These are phyloP conservation scores for Neurospora sp. DNA, from an alignment of 495 filamentous ascomycete species.

Conservation along the genomic window DNA sequence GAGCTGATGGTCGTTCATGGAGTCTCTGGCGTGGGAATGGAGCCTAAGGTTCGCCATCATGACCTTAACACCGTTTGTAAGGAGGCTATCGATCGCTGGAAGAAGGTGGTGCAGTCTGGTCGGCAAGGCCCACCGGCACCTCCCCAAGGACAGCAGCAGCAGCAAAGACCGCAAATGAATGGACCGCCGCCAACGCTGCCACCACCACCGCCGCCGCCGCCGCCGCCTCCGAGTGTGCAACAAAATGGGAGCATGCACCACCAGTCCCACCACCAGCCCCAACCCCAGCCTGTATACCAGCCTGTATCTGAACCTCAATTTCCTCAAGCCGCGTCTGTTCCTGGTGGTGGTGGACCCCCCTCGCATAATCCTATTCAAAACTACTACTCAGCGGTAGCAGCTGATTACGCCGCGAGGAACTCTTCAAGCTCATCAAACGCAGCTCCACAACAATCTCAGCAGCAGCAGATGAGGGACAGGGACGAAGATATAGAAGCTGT, in stretches of 20 bases:
- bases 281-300: not conserved
- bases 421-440: not conserved
- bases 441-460: not conserved
- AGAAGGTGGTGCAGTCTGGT: slow-evolving; percentile 23
- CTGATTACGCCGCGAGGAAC: not conserved
- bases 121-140: not conserved
- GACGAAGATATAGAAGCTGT: not conserved
- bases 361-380: not conserved
- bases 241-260: not conserved
- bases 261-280: not conserved
- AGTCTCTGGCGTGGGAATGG: slow-evolving; percentile 25
- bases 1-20: slow-evolving; percentile 19
- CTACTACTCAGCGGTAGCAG: not conserved
- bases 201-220: not conserved
- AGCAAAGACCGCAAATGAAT: not conserved
- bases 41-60: slow-evolving; percentile 24
- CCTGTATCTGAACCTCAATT: not conserved
- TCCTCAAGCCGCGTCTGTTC: not conserved
- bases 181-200: not conserved
- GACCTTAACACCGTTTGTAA: slow-evolving; percentile 37
- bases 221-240: not conserved
- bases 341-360: not conserved
- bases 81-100: slow-evolving; percentile 43
- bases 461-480: not conserved
- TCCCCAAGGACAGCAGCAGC: not conserved